These are phyloP conservation scores for Podila epigama DNA, from an alignment of 192 early-diverging fungal species.

Conservation along the genomic window DNA sequence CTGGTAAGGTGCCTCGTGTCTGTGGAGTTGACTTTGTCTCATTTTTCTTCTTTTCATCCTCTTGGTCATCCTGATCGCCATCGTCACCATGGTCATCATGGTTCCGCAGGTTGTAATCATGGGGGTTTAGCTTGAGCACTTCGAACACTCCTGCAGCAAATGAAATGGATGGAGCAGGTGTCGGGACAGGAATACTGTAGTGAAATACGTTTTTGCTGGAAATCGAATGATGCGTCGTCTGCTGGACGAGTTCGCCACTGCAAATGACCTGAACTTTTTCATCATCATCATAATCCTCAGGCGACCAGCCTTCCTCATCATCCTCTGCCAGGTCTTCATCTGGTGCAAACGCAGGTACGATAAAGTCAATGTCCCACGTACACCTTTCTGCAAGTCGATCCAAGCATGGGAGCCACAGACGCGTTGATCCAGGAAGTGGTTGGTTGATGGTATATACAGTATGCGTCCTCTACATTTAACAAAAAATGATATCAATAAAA, in stretches of 20 bases:
- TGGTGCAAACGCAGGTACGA: conserved; percentile 62
- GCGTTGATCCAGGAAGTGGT: conserved; percentile 69
- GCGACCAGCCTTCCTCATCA: conserved; percentile 38
- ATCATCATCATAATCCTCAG: conserved; percentile 56
- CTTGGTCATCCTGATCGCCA: conserved; percentile 7
- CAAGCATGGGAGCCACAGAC: conserved; percentile 83
- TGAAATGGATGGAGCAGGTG: conserved; percentile 73
- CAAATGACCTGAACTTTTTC: conserved; percentile 65
- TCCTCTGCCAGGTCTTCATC: conserved; percentile 30
- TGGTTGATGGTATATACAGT: conserved; percentile 74
- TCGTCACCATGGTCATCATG: conserved; percentile 25
- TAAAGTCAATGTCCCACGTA: conserved; percentile 84
- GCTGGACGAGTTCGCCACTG: conserved; percentile 74
- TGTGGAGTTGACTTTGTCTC: conserved; percentile 7
- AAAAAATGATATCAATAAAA: neutral
- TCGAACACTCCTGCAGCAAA: conserved; percentile 69
- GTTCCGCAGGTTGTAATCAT: conserved; percentile 25
- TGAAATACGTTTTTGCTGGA: conserved; percentile 66
- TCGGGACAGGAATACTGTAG: conserved; percentile 72
- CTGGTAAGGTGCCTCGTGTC: conserved; percentile 47
- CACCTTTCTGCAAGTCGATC: conserved; percentile 69
- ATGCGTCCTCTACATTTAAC: conserved; percentile 45
- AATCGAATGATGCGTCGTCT: conserved; percentile 68
- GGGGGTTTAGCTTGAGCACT: conserved; percentile 26
- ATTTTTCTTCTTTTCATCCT: conserved; percentile 20